Evolutionary conservation across 305 asterid genomes (phyloP).

Genomic region (Fraxinus greggii): DNA sequence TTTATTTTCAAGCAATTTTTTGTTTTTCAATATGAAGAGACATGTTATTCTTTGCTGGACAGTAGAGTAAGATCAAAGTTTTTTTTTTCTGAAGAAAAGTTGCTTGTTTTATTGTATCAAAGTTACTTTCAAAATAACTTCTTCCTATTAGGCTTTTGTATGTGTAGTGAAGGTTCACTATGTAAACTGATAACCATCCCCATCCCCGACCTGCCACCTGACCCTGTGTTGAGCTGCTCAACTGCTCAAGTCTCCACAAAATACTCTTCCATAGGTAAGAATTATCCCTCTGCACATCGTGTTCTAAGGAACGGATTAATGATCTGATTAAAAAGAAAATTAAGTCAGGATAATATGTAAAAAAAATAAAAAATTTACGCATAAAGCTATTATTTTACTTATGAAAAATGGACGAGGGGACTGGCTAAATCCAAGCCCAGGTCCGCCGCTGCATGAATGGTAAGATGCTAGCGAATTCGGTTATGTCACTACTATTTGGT

Average conservation of each 20-base stretch:
- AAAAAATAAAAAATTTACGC: too few relatives aligned
- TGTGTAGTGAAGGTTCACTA: not conserved
- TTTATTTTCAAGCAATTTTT: not conserved
- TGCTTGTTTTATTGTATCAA: not conserved
- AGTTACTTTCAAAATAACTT: too few relatives aligned
- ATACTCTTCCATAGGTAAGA: not conserved
- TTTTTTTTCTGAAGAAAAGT: too few relatives aligned
- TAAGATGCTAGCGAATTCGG: not conserved
- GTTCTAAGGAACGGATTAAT: not conserved
- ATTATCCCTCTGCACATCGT: not conserved
- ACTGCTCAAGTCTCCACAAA: not conserved
- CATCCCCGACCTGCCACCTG: not conserved
- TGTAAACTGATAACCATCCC: not conserved
- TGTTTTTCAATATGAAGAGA: not conserved
- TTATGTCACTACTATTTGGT: constrained; percentile 46
- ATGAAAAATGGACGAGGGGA: too few relatives aligned
- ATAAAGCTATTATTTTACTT: too few relatives aligned
- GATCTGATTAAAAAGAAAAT: too few relatives aligned
- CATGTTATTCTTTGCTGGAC: not conserved
- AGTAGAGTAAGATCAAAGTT: not conserved
- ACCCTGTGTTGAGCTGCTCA: not conserved
- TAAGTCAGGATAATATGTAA: too few relatives aligned
- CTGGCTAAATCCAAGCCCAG: too few relatives aligned
- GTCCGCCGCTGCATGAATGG: not conserved
- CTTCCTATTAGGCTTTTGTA: too few relatives aligned